Base-by-base conservation (phyloP, 345 rosid genomes). In the Alliaria petiolata region DNA sequence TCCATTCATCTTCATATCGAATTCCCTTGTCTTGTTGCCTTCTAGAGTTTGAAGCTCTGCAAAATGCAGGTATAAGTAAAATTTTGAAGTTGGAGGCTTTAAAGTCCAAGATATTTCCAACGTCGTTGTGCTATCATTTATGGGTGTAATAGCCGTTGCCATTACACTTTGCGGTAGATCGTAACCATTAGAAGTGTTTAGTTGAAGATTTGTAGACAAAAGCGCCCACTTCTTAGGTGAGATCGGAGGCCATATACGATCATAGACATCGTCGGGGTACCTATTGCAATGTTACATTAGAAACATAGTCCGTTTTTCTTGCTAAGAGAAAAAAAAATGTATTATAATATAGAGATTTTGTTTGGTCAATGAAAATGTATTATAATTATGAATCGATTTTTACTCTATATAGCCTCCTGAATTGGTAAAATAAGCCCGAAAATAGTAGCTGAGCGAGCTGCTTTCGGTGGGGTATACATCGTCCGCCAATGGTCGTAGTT, bases 51-150 rank as follows among this genome's bases (percentile, higher is more conserved):
- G 36, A 34, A 72, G 8, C 31, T 72, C 77, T 12, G 70, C 79
- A 28, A 42, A 70, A n/a, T 73, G 70, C 47, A 73, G n/a, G 78
- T 65, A 85, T 13, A 67, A 51, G 17, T 78, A 81, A 36, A 79
- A 62, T 0, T 67, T 22, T 5, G 58, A 35, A 15, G 61, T 47
- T 0, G 75, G 11, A 54, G 76, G 68, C 0, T 30, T 39, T 17
- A 31, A 73, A 7, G 10, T 0, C 8, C 43, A 81, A 8, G 30
- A 19, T 4, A 65, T 20, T 0, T 38, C 17, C 62, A 83, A 52
- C 5, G 81, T 67, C 12, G 30, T 15, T 6, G 52, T 46, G 17
- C 57, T 70, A 0, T 38, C 70, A 55, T 71, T 52, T 26, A 3
- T 7, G 3, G 82, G 75, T 3, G 53, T 75, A 6, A 57, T 61